Base-by-base conservation (phyloP, 176 grass and related monocot species). In the Bothriochloa decipiens region DNA sequence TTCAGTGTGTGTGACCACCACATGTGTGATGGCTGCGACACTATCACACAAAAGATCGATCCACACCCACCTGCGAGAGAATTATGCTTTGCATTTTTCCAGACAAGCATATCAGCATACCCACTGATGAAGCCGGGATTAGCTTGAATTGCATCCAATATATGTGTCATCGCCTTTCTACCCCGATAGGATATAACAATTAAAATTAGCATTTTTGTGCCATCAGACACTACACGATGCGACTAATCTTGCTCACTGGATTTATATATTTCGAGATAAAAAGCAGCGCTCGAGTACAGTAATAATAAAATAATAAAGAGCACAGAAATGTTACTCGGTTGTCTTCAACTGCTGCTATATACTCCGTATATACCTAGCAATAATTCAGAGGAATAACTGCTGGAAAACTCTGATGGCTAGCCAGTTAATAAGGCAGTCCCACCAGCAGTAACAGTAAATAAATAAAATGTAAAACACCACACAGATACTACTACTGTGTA, bases 341-440 rank as follows among this genome's bases (percentile, higher is more conserved):
- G 32, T 55, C 52, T 6, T 55, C 52, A 36, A 20, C 65, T 68
- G 32, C 65, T 68, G 18, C 3, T 4, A 67, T 58, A 53, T 50
- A 20, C 6, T 6, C 1, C 11, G 12, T 42, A 42, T 42, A 42
- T 14, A 46, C 45, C 5, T 0, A 32, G 14, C 33, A 17, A 8
- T 71, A 72, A 71, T 71, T 43, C 68, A 71, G 22, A 71, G 68
- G 42, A 70, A 12, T 70, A 70, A 7, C 53, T 26, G 52, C 12
- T 72, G 41, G 7, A 47, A 46, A 46, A 22, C 53, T 57, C 53
- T 57, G 55, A 22, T 55, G 52, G 52, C 52, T 53, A 55, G 35
- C 4, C 5, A 17, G 22, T 60, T 60, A 11, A 60, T 8, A 60
- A 22, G 3, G n/a, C 17, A 23, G 22, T 60, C 55, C 8, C 22